phyloP scores from a whole-genome alignment of 495 filamentous ascomycete species.

The Aspergillus egyptiacus region DNA sequence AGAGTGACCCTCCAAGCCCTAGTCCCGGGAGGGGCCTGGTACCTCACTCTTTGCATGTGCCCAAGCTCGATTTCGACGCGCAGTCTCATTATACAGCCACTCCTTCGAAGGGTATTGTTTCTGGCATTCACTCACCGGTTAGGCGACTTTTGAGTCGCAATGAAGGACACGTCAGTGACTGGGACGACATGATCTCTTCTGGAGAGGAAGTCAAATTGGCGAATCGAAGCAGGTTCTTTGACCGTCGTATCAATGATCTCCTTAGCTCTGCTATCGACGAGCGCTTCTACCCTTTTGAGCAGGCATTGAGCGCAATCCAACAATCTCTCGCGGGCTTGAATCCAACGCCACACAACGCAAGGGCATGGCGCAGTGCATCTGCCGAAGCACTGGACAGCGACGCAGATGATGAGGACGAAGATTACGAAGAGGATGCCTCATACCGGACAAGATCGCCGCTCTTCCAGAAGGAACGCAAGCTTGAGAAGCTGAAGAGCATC shows the following conservation, averaged over 20 bases:
- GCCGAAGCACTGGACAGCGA: conserved; percentile 70
- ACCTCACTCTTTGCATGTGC: conserved; percentile 38
- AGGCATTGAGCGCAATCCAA: conserved; percentile 68
- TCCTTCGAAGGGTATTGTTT: conserved; percentile 33
- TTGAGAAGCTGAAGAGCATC: conserved; percentile 75
- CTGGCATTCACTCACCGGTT: conserved; percentile 48
- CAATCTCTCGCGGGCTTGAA: conserved; percentile 52
- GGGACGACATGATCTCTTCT: conserved; percentile 80
- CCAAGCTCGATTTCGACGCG: conserved; percentile 40
- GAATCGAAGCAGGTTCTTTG: conserved; percentile 72
- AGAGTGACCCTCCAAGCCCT: conserved; percentile 71
- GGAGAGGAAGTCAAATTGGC: conserved; percentile 76
- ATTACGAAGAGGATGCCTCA: conserved; percentile 41
- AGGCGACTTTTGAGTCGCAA: conserved; percentile 62
- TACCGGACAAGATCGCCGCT: conserved; percentile 52
- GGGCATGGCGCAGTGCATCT: conserved; percentile 51
- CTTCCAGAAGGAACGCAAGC: conserved; percentile 64
- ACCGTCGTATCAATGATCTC: conserved; percentile 77
- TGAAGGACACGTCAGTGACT: conserved; percentile 74
- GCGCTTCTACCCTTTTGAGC: conserved; percentile 71
- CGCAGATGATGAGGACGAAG: conserved; percentile 91
- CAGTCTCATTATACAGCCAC: conserved; percentile 36
- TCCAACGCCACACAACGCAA: conserved; percentile 31
- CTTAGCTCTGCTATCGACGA: conserved; percentile 73
- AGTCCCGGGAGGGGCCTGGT: conserved; percentile 57